Conservation (phyloP, 768 basidiomycete genomes). For the Agrocybe chaxingu region DNA sequence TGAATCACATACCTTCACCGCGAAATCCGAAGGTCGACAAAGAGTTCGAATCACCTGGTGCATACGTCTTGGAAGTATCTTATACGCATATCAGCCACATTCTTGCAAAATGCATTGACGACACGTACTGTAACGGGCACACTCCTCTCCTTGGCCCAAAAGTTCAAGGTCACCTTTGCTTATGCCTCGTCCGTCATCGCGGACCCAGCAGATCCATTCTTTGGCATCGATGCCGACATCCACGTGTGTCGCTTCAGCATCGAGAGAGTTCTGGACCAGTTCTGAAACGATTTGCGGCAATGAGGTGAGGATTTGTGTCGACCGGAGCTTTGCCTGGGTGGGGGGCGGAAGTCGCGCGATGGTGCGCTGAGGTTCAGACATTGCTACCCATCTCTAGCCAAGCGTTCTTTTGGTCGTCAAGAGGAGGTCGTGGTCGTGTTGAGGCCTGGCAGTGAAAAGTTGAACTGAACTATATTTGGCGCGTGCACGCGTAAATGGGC, state of each 20-base stretch:
- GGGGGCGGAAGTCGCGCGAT: constrained; percentile 51
- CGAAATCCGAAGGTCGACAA: constrained; percentile 83
- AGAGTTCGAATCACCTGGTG: constrained; percentile 43
- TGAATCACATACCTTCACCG: constrained; percentile 70
- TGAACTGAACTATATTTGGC: constrained; percentile 14
- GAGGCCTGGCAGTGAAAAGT: neutral
- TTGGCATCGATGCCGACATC: constrained; percentile 71
- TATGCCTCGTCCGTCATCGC: constrained; percentile 84
- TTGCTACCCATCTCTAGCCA: constrained; percentile 15
- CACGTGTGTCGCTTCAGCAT: constrained; percentile 69
- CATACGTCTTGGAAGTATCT: constrained; percentile 77
- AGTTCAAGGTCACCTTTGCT: constrained; percentile 50
- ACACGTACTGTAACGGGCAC: constrained; percentile 68
- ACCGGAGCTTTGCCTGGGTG: constrained; percentile 75
- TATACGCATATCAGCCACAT: neutral
- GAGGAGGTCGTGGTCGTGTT: neutral
- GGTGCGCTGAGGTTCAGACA: constrained; percentile 12
- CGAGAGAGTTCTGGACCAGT: constrained; percentile 86
- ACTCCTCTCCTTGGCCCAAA: constrained; percentile 49
- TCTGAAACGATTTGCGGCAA: constrained; percentile 78
- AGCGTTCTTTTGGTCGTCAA: neutral
- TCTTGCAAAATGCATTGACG: neutral
- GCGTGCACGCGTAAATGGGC: neutral
- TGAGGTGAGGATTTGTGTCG: constrained; percentile 81
- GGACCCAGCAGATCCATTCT: constrained; percentile 82